These are phyloP conservation scores for Rhodosporidiobolus sp. DNA, from an alignment of 768 basidiomycete species.

Conservation along the genomic window DNA sequence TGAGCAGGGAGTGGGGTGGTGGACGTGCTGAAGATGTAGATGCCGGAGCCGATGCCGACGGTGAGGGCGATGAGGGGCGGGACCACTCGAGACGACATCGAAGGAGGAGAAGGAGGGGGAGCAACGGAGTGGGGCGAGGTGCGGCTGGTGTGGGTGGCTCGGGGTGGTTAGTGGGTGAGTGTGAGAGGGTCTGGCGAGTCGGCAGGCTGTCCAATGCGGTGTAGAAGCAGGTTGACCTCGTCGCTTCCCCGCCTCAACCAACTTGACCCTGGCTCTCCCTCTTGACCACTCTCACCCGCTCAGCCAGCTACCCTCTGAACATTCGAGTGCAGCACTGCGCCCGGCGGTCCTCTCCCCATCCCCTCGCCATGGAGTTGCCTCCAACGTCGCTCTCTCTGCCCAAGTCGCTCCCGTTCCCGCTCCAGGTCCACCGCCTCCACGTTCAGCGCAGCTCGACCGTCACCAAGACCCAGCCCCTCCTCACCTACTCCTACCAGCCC, in stretches of 20 bases:
- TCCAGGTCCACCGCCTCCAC: conserved; percentile 72
- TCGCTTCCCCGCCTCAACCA: too few species aligned
- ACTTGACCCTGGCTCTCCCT: too few species aligned
- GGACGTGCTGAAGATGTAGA: conserved; percentile 32
- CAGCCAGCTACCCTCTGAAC: neutral
- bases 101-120: neutral
- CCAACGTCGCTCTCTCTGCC: conserved; percentile 72
- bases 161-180: too few species aligned
- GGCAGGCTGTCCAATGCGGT: neutral
- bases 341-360: neutral
- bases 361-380: conserved; percentile 8
- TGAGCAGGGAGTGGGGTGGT: neutral
- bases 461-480: conserved; percentile 68
- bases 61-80: conserved; percentile 16
- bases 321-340: neutral
- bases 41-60: conserved; percentile 19
- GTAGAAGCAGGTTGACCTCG: neutral
- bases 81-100: conserved; percentile 8
- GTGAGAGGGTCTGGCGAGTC: neutral
- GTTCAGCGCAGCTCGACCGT: conserved; percentile 55
- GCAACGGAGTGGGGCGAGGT: neutral
- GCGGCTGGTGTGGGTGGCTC: neutral
- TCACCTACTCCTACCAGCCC: conserved; percentile 64
- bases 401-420: conserved; percentile 74
- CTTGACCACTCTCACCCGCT: too few species aligned